Evolutionary conservation across 176 grass and related monocot genomes (phyloP).

Genomic region (Triticum dicoccoides): DNA sequence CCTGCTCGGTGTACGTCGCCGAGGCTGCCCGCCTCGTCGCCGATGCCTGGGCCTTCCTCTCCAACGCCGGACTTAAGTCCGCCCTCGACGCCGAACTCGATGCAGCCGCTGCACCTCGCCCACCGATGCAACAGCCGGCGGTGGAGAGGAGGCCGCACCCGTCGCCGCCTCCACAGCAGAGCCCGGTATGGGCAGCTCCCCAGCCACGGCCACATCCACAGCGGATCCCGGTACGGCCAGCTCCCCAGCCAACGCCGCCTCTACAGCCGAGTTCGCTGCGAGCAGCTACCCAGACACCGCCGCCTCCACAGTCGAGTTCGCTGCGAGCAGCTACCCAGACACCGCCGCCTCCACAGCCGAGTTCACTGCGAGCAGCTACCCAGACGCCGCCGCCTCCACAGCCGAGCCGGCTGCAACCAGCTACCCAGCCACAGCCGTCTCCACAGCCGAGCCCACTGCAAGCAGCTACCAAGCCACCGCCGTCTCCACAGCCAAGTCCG

Average conservation of each 20-base stretch:
- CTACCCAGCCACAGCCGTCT: not conserved
- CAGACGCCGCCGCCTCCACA: too few species aligned
- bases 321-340: not conserved
- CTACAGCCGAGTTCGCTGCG: not conserved
- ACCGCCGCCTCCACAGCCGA: not conserved
- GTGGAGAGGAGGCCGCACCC: not conserved
- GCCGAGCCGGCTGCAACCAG: not conserved
- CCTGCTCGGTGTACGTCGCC: constrained; percentile 27
- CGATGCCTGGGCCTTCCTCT: constrained; percentile 65
- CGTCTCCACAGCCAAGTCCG: not conserved
- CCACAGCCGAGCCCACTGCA: not conserved
- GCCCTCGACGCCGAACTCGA: constrained; percentile 58
- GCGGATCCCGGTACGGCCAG: not conserved
- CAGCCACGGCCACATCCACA: not conserved
- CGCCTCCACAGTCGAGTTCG: not conserved
- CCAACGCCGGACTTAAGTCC: constrained; percentile 54
- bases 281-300: not conserved
- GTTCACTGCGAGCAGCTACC: too few species aligned
- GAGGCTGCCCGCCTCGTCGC: constrained; percentile 60
- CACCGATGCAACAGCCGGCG: constrained; percentile 7
- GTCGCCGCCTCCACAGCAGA: not conserved
- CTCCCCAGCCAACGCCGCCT: not conserved
- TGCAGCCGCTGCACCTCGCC: constrained; percentile 31
- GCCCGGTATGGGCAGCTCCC: not conserved
- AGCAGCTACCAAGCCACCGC: not conserved